phyloP scores from a whole-genome alignment of 306 rosid genomes.

The Prunus dulcis region DNA sequence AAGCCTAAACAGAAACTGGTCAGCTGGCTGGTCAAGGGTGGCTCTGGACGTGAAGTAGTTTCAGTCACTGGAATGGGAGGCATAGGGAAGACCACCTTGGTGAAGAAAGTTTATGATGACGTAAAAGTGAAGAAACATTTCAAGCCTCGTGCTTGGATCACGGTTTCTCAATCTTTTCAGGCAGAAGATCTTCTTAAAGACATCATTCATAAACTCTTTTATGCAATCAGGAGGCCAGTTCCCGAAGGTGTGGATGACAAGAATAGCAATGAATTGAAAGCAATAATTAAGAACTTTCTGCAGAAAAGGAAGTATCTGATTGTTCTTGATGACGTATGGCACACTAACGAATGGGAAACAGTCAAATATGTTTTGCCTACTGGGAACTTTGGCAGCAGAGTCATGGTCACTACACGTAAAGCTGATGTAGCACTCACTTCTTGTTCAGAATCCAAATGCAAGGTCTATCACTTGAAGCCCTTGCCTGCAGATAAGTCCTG shows the following conservation, averaged over 20 bases:
- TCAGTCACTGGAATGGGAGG: constrained; percentile 71
- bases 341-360: constrained; percentile 50
- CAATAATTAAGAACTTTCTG: constrained; percentile 36
- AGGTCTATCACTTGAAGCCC: constrained; percentile 43
- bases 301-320: constrained; percentile 48
- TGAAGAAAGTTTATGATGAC: constrained; percentile 59
- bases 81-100: constrained; percentile 61
- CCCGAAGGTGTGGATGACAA: constrained; percentile 43
- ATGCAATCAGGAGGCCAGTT: constrained; percentile 22
- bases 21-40: constrained; percentile 37
- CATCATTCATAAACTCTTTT: constrained; percentile 30
- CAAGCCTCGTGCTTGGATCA: constrained; percentile 54
- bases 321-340: constrained; percentile 64
- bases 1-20: constrained; percentile 39
- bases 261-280: constrained; percentile 30
- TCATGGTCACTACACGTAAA: constrained; percentile 56
- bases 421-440: constrained; percentile 41
- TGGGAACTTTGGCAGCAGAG: constrained; percentile 44
- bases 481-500: constrained; percentile 43
- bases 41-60: constrained; percentile 34
- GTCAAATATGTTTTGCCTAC: constrained; percentile 51
- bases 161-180: constrained; percentile 49
- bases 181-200: constrained; percentile 44
- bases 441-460: constrained; percentile 35
- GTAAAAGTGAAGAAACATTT: constrained; percentile 47